Evolutionary conservation across 441 rosid species (phyloP).

Genomic region (Capsella rubella): DNA sequence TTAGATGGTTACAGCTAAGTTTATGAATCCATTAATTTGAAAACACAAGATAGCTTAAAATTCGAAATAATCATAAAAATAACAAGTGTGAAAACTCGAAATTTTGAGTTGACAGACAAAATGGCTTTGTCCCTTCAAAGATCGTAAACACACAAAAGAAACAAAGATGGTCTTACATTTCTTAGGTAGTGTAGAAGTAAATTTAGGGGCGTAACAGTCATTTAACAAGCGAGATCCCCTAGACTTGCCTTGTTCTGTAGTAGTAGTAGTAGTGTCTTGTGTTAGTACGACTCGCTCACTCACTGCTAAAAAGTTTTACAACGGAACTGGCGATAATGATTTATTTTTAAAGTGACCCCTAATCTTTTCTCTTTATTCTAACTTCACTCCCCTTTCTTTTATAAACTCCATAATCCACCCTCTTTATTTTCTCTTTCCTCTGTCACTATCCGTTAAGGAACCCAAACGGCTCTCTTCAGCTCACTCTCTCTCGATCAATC

Average conservation of each 20-base stretch:
- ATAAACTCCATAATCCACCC: background rate
- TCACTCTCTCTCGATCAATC: background rate
- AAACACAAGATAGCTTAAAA: background rate
- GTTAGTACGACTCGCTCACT: slow-evolving; percentile 29
- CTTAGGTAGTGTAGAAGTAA: slow-evolving; percentile 18
- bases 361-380: slow-evolving; percentile 12
- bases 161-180: background rate
- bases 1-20: background rate
- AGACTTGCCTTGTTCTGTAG: slow-evolving; percentile 33
- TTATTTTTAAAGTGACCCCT: slow-evolving; percentile 31
- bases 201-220: slow-evolving; percentile 41
- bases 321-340: slow-evolving; percentile 24
- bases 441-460: slow-evolving; percentile 63
- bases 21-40: background rate
- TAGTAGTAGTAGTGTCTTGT: slow-evolving; percentile 7
- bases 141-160: background rate
- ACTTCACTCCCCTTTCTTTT: slow-evolving; percentile 27
- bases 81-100: slow-evolving; percentile 12
- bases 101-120: slow-evolving; percentile 10
- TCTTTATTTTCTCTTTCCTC: slow-evolving; percentile 22
- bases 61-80: background rate
- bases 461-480: slow-evolving; percentile 54
- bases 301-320: slow-evolving; percentile 40
- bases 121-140: slow-evolving; percentile 24
- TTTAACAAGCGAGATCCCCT: slow-evolving; percentile 39